Percentiles rank a stretch among this genome's conserved stretches.
Evolutionary conservation across 2,329 filamentous ascomycete genomes (phyloP).

Genomic region (Aphanocladium album): DNA sequence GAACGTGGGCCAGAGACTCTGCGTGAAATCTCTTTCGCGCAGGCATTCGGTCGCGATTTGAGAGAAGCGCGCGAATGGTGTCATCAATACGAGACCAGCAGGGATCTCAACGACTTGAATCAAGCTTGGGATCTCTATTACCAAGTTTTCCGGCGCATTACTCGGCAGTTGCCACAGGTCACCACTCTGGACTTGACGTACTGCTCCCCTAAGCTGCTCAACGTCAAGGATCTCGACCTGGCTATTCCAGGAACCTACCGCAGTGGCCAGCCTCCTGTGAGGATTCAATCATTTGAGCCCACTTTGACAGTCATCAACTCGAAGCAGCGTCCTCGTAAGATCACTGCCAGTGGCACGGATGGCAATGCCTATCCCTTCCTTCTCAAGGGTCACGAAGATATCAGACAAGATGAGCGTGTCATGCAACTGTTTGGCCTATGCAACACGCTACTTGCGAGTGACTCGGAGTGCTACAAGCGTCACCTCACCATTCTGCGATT

Average conservation of each 20-base stretch:
- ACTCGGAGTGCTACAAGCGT: slow-evolving; percentile 94
- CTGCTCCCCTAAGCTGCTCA: slow-evolving; percentile 88
- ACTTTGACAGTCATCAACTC: slow-evolving; percentile 91
- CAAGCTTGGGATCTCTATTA: slow-evolving; percentile 99
- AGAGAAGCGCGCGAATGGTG: slow-evolving; percentile 96
- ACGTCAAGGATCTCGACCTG: slow-evolving; percentile 78
- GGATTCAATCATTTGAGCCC: slow-evolving; percentile 84
- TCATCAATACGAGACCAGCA: slow-evolving; percentile 80
- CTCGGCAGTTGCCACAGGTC: slow-evolving; percentile 85
- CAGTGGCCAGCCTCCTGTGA: slow-evolving; percentile 70
- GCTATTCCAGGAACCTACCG: slow-evolving; percentile 94
- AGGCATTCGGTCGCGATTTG: slow-evolving; percentile 93
- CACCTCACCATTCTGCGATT: slow-evolving; percentile 96
- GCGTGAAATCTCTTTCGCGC: slow-evolving; percentile 92
- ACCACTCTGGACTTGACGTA: slow-evolving; percentile 92
- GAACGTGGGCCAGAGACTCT: slow-evolving; percentile 89
- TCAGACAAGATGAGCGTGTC: slow-evolving; percentile 95
- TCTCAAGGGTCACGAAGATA: slow-evolving; percentile 99
- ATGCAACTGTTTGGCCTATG: slow-evolving; percentile 99
- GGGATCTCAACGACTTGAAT: slow-evolving; percentile 90
- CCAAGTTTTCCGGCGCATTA: slow-evolving; percentile 94
- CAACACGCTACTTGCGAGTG: slow-evolving; percentile 89
- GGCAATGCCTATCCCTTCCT: slow-evolving; percentile 82
- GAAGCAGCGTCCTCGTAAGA: slow-evolving; percentile 89
- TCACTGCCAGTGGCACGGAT: slow-evolving; percentile 84